Percentiles rank a stretch among this genome's conserved stretches.
Conservation (phyloP, 306 rosid species). For the Purshia tridentata region DNA sequence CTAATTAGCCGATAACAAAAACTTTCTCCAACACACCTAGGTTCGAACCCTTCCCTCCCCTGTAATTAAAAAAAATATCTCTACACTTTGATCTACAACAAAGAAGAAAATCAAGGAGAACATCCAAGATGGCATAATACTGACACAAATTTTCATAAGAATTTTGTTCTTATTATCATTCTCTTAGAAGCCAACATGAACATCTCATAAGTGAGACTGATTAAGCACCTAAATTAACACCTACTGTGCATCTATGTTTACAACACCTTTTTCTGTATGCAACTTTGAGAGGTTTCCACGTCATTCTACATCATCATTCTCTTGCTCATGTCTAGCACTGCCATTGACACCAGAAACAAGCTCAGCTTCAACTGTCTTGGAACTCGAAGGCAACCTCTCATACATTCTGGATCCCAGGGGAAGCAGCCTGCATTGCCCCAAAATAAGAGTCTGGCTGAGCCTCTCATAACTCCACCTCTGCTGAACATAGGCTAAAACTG, state of each 20-base stretch:
- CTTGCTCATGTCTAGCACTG: slow-evolving; percentile 26
- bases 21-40: too few species aligned
- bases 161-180: not conserved
- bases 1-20: too few species aligned
- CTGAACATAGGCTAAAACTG: slow-evolving; percentile 57
- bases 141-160: not conserved
- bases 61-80: too few species aligned
- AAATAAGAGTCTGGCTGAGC: slow-evolving; percentile 47
- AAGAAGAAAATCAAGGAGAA: not conserved
- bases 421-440: slow-evolving; percentile 61
- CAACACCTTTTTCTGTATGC: slow-evolving; percentile 21
- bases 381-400: slow-evolving; percentile 70
- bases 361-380: slow-evolving; percentile 67
- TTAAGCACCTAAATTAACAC: slow-evolving; percentile 5
- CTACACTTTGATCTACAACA: not conserved
- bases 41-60: too few species aligned
- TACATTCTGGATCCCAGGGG: slow-evolving; percentile 55
- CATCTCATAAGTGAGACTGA: slow-evolving; percentile 22
- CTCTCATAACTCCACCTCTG: slow-evolving; percentile 74
- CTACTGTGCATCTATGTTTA: slow-evolving; percentile 28
- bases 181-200: slow-evolving; percentile 12
- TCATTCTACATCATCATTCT: slow-evolving; percentile 42
- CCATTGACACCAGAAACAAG: slow-evolving; percentile 55
- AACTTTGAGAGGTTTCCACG: slow-evolving; percentile 21
- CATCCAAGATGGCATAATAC: not conserved